Conservation (phyloP, 139 green algal species). For the Diplosphaera chodatii region DNA sequence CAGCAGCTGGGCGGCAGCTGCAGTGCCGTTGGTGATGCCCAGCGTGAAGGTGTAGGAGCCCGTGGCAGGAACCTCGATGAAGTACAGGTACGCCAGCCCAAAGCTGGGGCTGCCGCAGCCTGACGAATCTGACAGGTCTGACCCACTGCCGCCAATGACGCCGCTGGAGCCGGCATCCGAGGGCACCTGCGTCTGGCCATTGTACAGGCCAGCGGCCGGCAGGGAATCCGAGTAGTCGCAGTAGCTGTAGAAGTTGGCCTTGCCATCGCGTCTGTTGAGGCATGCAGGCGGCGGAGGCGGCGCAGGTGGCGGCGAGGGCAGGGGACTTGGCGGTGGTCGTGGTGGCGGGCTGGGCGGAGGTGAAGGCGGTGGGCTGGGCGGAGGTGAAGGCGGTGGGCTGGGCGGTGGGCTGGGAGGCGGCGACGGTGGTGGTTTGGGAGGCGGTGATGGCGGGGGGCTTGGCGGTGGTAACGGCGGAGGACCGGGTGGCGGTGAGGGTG, state of each 20-base stretch:
- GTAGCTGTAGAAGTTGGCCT: conserved; percentile 1
- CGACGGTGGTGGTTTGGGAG: not conserved
- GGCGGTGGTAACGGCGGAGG: no score
- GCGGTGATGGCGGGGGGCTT: no score
- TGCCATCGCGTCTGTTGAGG: not conserved
- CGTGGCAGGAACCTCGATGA: not conserved
- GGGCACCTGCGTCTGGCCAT: not conserved
- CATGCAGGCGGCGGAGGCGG: not conserved
- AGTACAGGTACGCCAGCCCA: not conserved
- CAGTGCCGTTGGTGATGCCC: not conserved
- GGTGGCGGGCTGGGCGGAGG: not conserved
- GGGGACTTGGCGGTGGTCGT: not conserved
- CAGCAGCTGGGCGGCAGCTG: not conserved
- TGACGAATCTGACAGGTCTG: not conserved
- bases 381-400: no score
- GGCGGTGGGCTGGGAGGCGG: no score
- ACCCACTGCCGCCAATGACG: not conserved
- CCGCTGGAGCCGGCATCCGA: not conserved
- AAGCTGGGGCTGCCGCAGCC: not conserved
- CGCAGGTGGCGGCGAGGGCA: no score
- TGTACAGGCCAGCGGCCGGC: not conserved
- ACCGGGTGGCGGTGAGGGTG: no score
- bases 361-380: no score
- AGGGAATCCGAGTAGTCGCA: not conserved
- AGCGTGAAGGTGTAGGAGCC: not conserved